phyloP scores from a whole-genome alignment of 768 basidiomycete species.

The Kwoniella mangroviensis region DNA sequence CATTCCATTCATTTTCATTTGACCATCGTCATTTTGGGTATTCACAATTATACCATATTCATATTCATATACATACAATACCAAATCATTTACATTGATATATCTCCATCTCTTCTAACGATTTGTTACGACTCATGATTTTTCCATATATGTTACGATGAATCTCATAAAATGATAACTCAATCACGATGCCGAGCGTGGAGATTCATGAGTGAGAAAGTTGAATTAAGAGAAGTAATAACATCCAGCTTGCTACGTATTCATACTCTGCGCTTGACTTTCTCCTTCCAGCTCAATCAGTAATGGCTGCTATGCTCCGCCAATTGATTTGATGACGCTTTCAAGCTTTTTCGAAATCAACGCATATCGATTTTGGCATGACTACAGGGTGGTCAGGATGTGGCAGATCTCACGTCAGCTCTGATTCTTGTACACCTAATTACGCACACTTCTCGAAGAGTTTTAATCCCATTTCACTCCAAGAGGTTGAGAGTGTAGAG shows the following conservation, averaged over 20 bases:
- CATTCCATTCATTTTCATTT: not conserved
- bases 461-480: too few species aligned
- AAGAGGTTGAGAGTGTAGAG: not conserved
- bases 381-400: not conserved
- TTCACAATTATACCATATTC: not conserved
- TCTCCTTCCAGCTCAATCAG: too few species aligned
- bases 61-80: not conserved
- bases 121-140: too few species aligned
- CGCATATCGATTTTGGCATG: slow-evolving; percentile 28
- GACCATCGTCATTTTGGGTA: not conserved
- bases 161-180: too few species aligned
- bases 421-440: not conserved
- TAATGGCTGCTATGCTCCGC: too few species aligned
- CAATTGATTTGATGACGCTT: slow-evolving; percentile 18
- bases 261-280: too few species aligned
- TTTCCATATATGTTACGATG: too few species aligned
- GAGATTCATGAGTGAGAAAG: too few species aligned
- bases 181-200: too few species aligned
- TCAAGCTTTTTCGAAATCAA: slow-evolving; percentile 19
- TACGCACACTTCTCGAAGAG: not conserved
- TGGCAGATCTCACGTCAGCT: slow-evolving; percentile 17
- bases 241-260: too few species aligned
- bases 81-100: not conserved
- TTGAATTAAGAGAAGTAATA: too few species aligned
- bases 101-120: not conserved